Base-by-base conservation (phyloP, 1,139 yeast species). In the Pichia terricola region DNA sequence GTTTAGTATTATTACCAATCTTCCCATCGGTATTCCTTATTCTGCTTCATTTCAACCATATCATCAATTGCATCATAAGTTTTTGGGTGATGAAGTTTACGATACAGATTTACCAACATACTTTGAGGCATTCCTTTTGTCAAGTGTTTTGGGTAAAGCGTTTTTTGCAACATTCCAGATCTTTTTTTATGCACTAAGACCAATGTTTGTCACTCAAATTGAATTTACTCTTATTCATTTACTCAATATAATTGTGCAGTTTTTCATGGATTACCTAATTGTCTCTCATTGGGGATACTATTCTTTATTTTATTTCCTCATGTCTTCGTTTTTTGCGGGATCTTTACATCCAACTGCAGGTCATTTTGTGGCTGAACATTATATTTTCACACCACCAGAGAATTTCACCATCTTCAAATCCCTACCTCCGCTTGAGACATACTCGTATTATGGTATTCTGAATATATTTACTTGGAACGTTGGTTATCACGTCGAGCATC, bases 341-440 rank as follows among this genome's bases (percentile, higher is more conserved):
- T 85, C 95, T 0, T 70, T 86, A 59, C 96, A 88, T 58, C 96
- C 96, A 32, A 81, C 88, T 53, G 95, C 96, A 2, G 96, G 96
- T 22, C 96, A 88, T 65, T 88, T 88, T 63, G 86, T 88, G 53
- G 94, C 96, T 6, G 96, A 88, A 61, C 96, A 88, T 61, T 88
- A 88, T 59, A 81, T 87, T 16, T 68, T 88, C 59, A 67, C 79
- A 50, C 70, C 85, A 67, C 73, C 80, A 45, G 47, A 70, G 61
- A 48, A 53, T 31, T 69, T 68, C 51, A 59, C 62, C 43, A 54
- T 51, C 27, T 58, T 51, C 37, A 51, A 51, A 7, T 60, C 60
- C 22, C 55, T 60, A 7, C 67, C 73, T 22, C 94, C 94, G 0
- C 69, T 73, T 27, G 96, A 88, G 60, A 88, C 96, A 0, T 88